Percentiles rank a stretch among this genome's conserved stretches.
phyloP scores from a whole-genome alignment of 2,329 filamentous ascomycete species.

The Fusarium beomiforme region DNA sequence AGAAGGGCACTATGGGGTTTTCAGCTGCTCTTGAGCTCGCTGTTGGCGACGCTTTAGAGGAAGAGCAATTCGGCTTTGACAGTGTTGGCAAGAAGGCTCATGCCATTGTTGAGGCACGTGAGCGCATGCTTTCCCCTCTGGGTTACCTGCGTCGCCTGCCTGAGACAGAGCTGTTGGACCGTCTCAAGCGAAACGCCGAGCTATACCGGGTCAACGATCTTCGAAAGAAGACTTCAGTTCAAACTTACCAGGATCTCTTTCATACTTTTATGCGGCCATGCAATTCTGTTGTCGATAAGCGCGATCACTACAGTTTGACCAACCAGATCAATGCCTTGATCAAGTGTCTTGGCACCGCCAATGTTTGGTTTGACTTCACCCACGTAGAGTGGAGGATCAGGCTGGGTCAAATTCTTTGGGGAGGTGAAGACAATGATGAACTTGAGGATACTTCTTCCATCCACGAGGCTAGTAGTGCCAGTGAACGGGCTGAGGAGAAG shows the following conservation, averaged over 20 bases:
- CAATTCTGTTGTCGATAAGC: conserved; percentile 64
- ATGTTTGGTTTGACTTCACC: conserved; percentile 80
- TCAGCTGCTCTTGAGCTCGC: conserved; percentile 73
- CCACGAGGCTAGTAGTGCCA: conserved; percentile 57
- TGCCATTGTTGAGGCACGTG: conserved; percentile 66
- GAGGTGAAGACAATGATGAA: conserved; percentile 60
- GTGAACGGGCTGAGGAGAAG: conserved; percentile 68
- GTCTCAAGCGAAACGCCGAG: conserved; percentile 65
- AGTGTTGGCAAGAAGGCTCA: conserved; percentile 64
- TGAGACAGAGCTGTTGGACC: conserved; percentile 67
- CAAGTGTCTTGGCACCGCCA: conserved; percentile 70
- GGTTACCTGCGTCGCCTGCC: conserved; percentile 66
- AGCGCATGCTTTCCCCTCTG: conserved; percentile 63
- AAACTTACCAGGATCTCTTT: conserved; percentile 72
- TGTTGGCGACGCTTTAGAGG: conserved; percentile 71
- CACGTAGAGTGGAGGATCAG: conserved; percentile 79
- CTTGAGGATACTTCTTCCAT: conserved; percentile 63
- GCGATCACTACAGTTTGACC: conserved; percentile 70
- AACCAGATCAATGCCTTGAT: conserved; percentile 77
- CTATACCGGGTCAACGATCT: conserved; percentile 64
- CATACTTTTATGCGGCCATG: conserved; percentile 67
- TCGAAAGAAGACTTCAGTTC: conserved; percentile 61
- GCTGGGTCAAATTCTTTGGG: conserved; percentile 78
- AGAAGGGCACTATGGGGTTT: conserved; percentile 77
- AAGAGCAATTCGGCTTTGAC: conserved; percentile 69